Evolutionary conservation across 495 filamentous ascomycete genomes (phyloP).

Genomic region (Hyaloscypha finlandica): DNA sequence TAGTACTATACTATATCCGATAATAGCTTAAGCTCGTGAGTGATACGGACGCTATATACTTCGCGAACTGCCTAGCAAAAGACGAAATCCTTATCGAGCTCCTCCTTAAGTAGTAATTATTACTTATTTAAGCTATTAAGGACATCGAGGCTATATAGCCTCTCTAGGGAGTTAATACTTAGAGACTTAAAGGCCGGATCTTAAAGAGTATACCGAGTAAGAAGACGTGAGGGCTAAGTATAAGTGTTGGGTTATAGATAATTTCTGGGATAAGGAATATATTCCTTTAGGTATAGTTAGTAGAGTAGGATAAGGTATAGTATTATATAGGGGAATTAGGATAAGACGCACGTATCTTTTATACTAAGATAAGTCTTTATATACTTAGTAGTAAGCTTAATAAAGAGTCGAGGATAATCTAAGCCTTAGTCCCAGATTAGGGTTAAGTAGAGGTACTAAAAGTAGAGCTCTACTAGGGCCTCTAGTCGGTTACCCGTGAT

Average conservation of each 20-base stretch:
- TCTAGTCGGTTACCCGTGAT: conserved; percentile 36
- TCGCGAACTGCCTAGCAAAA: too few relatives aligned
- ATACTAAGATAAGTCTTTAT: conserved; percentile 30
- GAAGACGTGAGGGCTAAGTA: conserved; percentile 30
- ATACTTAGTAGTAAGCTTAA: conserved; percentile 38
- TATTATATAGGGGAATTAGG: background rate
- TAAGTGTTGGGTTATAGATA: conserved; percentile 36
- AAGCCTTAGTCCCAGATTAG: conserved; percentile 33
- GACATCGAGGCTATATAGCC: too few relatives aligned
- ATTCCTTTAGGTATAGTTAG: conserved; percentile 32
- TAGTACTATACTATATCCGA: too few relatives aligned
- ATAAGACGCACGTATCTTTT: conserved; percentile 32
- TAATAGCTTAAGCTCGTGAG: too few relatives aligned
- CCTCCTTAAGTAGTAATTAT: too few relatives aligned
- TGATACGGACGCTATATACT: too few relatives aligned
- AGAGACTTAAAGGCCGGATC: too few relatives aligned
- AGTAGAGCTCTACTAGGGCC: conserved; percentile 39
- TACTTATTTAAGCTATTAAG: too few relatives aligned
- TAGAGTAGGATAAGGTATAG: background rate
- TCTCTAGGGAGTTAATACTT: too few relatives aligned
- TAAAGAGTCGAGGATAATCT: conserved; percentile 35
- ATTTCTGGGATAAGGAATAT: conserved; percentile 37
- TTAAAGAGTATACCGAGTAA: conserved; percentile 15
- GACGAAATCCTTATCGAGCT: too few relatives aligned
- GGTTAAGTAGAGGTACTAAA: conserved; percentile 28